Percentiles rank a stretch among this genome's conserved stretches.
These are phyloP conservation scores for Rutstroemia sp. DNA, from an alignment of 2,329 filamentous ascomycete species.

Conservation along the genomic window DNA sequence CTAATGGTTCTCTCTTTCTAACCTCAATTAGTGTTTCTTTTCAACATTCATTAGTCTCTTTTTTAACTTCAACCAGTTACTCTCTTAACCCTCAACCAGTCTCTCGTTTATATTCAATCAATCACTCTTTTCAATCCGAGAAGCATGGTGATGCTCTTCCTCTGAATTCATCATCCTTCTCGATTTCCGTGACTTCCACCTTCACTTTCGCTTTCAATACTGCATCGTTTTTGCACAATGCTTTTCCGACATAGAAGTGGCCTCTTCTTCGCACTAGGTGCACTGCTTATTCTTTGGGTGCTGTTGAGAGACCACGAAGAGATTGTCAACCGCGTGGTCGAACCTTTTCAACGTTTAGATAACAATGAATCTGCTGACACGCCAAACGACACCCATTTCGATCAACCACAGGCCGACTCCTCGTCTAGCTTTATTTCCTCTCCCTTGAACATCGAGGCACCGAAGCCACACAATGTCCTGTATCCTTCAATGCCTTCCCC, in stretches of 20 bases:
- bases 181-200: not conserved
- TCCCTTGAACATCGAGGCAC: not conserved
- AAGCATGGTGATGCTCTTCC: too few species aligned
- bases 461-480: not conserved
- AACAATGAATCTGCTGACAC: not conserved
- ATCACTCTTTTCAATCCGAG: too few species aligned
- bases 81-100: too few species aligned
- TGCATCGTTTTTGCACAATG: not conserved
- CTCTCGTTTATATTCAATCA: too few species aligned
- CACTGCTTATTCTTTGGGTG: not conserved
- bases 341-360: not conserved
- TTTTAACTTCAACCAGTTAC: too few species aligned
- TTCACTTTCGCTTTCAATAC: not conserved
- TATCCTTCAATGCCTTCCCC: not conserved
- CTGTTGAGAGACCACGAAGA: not conserved
- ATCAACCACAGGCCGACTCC: not conserved
- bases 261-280: not conserved
- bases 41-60: too few species aligned
- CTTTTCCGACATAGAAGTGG: conserved; percentile 2
- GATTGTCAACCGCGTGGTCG: conserved; percentile 1
- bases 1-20: too few species aligned
- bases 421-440: too few species aligned
- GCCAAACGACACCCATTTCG: not conserved
- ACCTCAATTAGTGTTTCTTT: too few species aligned
- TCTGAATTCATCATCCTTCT: not conserved